Percentiles rank a stretch among this genome's conserved stretches.
phyloP scores from a whole-genome alignment of 345 rosid genomes.

The Eucalyptus leucophloia region DNA sequence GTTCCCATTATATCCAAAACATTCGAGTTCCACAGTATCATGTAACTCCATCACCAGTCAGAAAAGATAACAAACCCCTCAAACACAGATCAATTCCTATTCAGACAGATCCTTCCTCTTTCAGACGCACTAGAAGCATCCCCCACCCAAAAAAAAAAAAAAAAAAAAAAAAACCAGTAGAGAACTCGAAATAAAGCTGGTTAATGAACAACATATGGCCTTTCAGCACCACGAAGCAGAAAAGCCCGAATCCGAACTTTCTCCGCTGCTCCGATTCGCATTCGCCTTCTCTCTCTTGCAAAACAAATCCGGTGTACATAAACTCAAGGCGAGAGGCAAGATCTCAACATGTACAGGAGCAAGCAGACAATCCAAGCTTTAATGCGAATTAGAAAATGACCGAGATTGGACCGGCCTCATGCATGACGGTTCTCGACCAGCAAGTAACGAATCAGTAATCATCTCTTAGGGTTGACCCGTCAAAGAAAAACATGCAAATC shows the following conservation, averaged over 20 bases:
- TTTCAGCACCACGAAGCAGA: background rate
- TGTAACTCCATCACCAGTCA: no score
- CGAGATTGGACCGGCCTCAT: background rate
- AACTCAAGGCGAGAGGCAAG: background rate
- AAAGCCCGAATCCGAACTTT: slow-evolving; percentile 17
- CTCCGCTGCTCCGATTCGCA: background rate
- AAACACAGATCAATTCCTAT: no score
- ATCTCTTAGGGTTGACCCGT: background rate
- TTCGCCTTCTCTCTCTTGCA: background rate
- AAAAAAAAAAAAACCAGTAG: background rate
- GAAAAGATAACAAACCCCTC: no score
- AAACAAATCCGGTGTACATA: background rate
- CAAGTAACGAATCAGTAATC: background rate
- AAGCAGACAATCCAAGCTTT: background rate
- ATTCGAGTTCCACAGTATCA: no score
- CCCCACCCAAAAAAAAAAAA: no score
- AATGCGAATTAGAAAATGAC: background rate
- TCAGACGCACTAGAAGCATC: no score
- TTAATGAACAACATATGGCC: background rate
- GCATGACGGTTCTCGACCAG: background rate
- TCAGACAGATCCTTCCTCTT: no score
- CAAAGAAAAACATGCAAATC: background rate
- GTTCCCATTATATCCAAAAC: no score
- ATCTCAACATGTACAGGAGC: background rate
- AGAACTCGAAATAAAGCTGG: background rate